Base-by-base conservation (phyloP, 495 filamentous ascomycete species). In the Durotheca rogersii region DNA sequence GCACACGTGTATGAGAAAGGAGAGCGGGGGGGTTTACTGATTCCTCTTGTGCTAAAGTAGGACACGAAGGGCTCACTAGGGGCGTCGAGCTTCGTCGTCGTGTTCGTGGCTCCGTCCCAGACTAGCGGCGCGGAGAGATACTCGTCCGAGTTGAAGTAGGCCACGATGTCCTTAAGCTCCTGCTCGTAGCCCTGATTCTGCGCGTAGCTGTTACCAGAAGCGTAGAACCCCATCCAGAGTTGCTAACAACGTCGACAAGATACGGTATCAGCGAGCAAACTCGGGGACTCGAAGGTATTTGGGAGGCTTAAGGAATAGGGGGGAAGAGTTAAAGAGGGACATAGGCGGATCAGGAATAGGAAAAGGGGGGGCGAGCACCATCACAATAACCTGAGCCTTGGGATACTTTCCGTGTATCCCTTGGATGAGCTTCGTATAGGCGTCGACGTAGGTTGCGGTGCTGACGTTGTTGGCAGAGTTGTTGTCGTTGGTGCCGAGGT, bases 401-500 rank as follows among this genome's bases (percentile, higher is more conserved):
- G 84, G 82, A 69, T 81, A 86, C 16, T 79, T 75, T 0, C 68
- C 61, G 53, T 88, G 84, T 1, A 87, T 70, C 3, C 77, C 75
- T 29, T 81, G 68, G 15, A 89, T 74, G 34, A 87, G 64, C 35
- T 80, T 78, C 23, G 77, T 74, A 44, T 84, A 81, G 18, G 73
- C 74, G 42, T 77, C 65, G 31, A 80, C 74, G 65, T 81, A 87
- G 0, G 72, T 65, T 3, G 62, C 53, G 2, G 69, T 64, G 2
- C 77, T 74, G 38, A 85, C 75, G 31, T 84, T 79, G 61, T 86
- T 87, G 11, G 66, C 64, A 0, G 70, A 49, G 47, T 83, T 82
- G 48, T 76, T 74, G 62, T 87, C 85, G 53, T 87, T 87, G 12
- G 82, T 85, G 18, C 83, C 84, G 31, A 88, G 71, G 55, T 86